Base-by-base conservation (phyloP, 768 basidiomycete genomes). In the Amanita thiersii region DNA sequence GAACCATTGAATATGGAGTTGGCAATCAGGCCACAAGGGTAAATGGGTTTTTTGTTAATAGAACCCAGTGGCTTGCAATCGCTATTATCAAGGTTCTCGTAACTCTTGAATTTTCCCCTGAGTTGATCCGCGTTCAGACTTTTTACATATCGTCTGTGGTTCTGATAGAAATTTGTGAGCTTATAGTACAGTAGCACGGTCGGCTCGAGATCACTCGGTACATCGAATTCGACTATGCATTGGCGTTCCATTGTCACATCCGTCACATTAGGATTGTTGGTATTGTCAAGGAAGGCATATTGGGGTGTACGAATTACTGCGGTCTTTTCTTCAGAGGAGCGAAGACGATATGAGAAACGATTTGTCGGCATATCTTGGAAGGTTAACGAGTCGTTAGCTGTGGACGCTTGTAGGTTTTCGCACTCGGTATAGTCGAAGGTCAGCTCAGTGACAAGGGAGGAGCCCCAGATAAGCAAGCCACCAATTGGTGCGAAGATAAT, bases 71-170 rank as follows among this genome's bases (percentile, higher is more conserved):
- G 96, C 58, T 89, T 86, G 73, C 96, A 99, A 54, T 93, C 81
- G 23, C 88, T 77, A 35, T 68, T 62, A 28, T 79, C 61, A n/a
- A 92, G 67, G 40, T 65, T 57, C 17, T 42, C 53, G 11, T 59
- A 39, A 37, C 64, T 71, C 31, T 79, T 75, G 38, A 58, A 60
- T 24, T 82, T 66, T 33, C 96, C 96, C 57, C 78, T 77, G 41
- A 99, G 73, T 59, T 99, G 96, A 50, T 83, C 69, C 9, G 82
- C 71, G 56, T 92, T 77, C 31, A 88, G 64, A 57, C 88, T 92
- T 68, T 92, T 86, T 42, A 98, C 96, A 56, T 98, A 99, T 56
- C 96, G 79, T 24, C 96, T 82, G 59, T 99, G 96, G 61, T 99
- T 99, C 72, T 99, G 94, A 66, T 79, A 98, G 66, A 93, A 94